Evolutionary conservation across 495 filamentous ascomycete genomes (phyloP), one percentile per base, ranked within the genome.

Genomic region (Schizothecium vesticola): DNA sequence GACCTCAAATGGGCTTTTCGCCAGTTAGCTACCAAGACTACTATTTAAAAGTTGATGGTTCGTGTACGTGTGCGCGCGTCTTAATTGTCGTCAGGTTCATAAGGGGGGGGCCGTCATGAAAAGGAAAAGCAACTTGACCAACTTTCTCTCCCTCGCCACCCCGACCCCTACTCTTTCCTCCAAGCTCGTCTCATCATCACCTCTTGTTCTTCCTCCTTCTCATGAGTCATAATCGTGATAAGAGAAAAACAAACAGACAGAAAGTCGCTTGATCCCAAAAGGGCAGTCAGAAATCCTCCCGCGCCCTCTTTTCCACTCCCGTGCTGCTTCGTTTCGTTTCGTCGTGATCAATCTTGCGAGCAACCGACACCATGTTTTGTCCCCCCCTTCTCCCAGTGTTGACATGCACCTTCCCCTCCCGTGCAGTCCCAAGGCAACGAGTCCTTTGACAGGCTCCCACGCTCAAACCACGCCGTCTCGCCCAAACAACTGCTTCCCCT

Each of bases 181-280:
- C 12, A 11, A 33, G 9, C 26, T 29, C 29, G 25, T 29, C 33
- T 23, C n/a, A 7, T 24, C 29, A 24, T 55, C 61, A 24, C 33
- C 61, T 51, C 61, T 36, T 22, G 26, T 24, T 63, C 23, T 64
- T 25, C 61, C 22, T 21, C 59, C 59, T 12, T 13, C 24, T 64
- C 61, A 9, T 64, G 12, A 64, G n/a, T 64, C 61, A 55, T 64
- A 43, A 64, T 64, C 61, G 43, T 64, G 61, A 64, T 22, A 64
- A 26, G 9, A 31, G 19, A 26, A 61, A 31, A 61, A 28, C 57
- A n/a, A 21, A 31, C 26, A 19, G 36, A 56, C 22, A 64, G 21
- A 63, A 23, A 12, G 43, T 51, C 16, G 16, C 43, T 51, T 29
- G n/a, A 24, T 16, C 31, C 21, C 22, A 23, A 64, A 63, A 43